Evolutionary conservation across 306 rosid genomes (phyloP), one percentile per base, ranked within the genome.

Genomic region (Ziziphus jujuba): DNA sequence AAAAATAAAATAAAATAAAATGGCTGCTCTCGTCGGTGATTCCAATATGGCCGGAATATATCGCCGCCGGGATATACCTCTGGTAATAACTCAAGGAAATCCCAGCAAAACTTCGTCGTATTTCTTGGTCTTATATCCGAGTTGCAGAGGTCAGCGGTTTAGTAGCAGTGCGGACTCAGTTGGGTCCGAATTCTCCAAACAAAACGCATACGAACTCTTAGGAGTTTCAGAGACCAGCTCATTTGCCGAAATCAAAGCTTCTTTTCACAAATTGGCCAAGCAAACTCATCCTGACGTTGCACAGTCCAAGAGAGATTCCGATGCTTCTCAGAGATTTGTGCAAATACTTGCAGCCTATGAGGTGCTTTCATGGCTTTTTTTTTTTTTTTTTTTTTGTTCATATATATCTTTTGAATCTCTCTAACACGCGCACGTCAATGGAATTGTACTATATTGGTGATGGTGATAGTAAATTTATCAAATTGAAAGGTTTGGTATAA

Each of bases 331-430:
- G 70, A 87, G 91, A 36, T 92, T 92, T 64, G 92, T 92, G 57
- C 93, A 83, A 87, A 89, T 89, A 53, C 93, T 89, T 0, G 93
- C 98, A 20, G 98, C 98, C 21, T 92, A 89, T n/a, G 96, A 92
- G 97, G 98, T 87, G 62, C 59, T 45, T 1, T 40, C 19, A 17
- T 50, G 58, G n/a, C 6, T 16, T n/a, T 63, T 53, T 35, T n/a
- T 44, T 9, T 72, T 21, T 3, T 23, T 48, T 43, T 34, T 17
- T 40, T 65, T 34, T 2, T n/a, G n/a, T 44, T 28, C 9, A 34
- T 23, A 12, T 3, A 14, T 31, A 9, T 40, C 38, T 17, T 66
- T 8, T 38, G 28, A 40, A 5, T 43, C 55, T 13, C 0, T 21
- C 38, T 20, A 9, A 6, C 11, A 40, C 45, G 12, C 45, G 2